These are phyloP conservation scores for Blastocystis sp. DNA, from an alignment of 352 stramenopile species.

Conservation along the genomic window DNA sequence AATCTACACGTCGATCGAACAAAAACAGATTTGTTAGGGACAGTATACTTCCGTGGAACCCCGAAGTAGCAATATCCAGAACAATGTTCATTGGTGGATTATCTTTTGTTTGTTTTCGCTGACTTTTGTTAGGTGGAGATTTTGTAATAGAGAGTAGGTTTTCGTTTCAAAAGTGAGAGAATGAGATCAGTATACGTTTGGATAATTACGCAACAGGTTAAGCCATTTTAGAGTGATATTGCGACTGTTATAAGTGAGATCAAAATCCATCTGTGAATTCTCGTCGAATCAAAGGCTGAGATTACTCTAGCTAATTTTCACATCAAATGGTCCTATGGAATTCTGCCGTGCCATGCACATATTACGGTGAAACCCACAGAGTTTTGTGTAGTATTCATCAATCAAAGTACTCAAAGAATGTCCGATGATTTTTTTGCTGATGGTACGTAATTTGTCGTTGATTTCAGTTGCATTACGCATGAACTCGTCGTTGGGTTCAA, in stretches of 20 bases:
- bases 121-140: not conserved
- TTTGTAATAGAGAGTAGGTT: not conserved
- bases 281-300: not conserved
- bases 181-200: too few relatives aligned
- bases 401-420: constrained; percentile 22
- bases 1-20: constrained; percentile 21
- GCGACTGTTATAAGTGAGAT: too few relatives aligned
- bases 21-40: constrained; percentile 14
- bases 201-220: not conserved
- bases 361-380: constrained; percentile 3
- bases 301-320: not conserved
- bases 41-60: not conserved
- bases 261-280: not conserved
- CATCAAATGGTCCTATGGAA: not conserved
- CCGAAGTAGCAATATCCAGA: constrained; percentile 55
- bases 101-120: not conserved
- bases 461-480: not conserved
- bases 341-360: constrained; percentile 15
- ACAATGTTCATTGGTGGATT: constrained; percentile 26
- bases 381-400: not conserved
- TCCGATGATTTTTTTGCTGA: constrained; percentile 63
- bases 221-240: not conserved
- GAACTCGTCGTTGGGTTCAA: not conserved
- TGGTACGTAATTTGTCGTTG: not conserved
- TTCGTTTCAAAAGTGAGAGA: too few relatives aligned